phyloP scores from a whole-genome alignment of 768 basidiomycete species.

The Boletus eberwhitei region DNA sequence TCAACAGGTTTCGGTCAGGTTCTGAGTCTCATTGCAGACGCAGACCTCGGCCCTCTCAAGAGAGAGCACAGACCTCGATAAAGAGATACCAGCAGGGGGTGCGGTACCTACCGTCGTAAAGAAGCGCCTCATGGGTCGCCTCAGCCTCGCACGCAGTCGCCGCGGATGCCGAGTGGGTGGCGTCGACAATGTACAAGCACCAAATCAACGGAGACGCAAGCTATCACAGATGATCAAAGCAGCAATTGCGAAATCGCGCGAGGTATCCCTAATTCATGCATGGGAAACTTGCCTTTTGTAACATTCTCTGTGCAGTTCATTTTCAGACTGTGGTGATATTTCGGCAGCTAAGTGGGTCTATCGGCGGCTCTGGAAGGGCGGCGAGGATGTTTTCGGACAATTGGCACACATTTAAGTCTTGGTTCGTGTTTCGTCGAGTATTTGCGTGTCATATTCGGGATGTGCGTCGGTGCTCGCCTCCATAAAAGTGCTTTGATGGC shows the following conservation, averaged over 20 bases:
- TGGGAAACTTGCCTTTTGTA: constrained; percentile 18
- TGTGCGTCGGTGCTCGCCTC: constrained; percentile 7
- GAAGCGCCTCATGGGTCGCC: constrained; percentile 4
- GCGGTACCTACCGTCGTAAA: constrained; percentile 3
- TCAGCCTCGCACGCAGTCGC: constrained; percentile 3
- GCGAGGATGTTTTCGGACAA: constrained; percentile 6
- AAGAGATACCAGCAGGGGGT: constrained; percentile 1
- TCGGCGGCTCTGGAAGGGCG: not conserved
- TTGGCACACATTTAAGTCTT: constrained; percentile 12
- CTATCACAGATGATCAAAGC: constrained; percentile 19
- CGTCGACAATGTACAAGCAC: constrained; percentile 7
- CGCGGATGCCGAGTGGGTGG: not conserved
- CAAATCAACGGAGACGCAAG: constrained; percentile 9
- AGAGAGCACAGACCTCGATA: constrained; percentile 7
- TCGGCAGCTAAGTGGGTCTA: not conserved
- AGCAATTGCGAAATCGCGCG: constrained; percentile 20
- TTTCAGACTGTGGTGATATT: constrained; percentile 19
- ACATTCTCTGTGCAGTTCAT: constrained; percentile 22
- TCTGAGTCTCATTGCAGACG: constrained; percentile 10
- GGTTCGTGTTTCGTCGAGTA: constrained; percentile 18
- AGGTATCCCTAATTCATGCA: constrained; percentile 18
- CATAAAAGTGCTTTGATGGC: constrained; percentile 7
- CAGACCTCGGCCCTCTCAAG: not conserved
- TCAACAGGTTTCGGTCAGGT: not conserved
- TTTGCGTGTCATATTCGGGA: constrained; percentile 21